Evolutionary conservation across 2,329 filamentous ascomycete species (phyloP).

Genomic region (Diaporthe caulivora): DNA sequence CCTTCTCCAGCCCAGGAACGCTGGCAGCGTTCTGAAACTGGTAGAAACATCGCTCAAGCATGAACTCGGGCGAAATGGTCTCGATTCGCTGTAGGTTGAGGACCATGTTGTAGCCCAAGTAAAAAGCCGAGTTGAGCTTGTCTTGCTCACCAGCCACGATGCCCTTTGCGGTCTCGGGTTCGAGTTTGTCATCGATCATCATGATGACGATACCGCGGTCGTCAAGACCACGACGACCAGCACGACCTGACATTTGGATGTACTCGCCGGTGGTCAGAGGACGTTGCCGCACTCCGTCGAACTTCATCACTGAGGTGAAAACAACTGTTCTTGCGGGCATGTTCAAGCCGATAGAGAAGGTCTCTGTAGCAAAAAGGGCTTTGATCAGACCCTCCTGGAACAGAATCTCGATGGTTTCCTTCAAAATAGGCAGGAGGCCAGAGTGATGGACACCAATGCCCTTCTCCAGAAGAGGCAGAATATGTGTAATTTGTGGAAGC

Average conservation of each 20-base stretch:
- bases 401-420: constrained; percentile 98
- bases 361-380: constrained; percentile 97
- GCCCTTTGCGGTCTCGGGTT: constrained; percentile 91
- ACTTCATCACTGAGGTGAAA: constrained; percentile 97
- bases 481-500: constrained; percentile 89
- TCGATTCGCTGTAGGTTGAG: constrained; percentile 97
- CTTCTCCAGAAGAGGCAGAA: constrained; percentile 87
- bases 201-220: constrained; percentile 99
- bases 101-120: constrained; percentile 99
- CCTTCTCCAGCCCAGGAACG: constrained; percentile 85
- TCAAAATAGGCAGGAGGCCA: constrained; percentile 92
- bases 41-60: constrained; percentile 98
- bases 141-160: constrained; percentile 98
- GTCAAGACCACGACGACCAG: constrained; percentile 95
- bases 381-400: constrained; percentile 99
- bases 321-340: constrained; percentile 99
- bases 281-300: constrained; percentile 83
- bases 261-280: constrained; percentile 96
- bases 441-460: constrained; percentile 99
- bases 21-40: constrained; percentile 97
- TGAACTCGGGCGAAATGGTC: constrained; percentile 97
- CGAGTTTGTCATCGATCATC: constrained; percentile 98
- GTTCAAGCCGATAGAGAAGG: constrained; percentile 97
- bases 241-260: constrained; percentile 98
- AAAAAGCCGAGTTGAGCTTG: constrained; percentile 96